A percentile compares a stretch with the other conserved stretches of the same genome.
Conservation (phyloP, 768 basidiomycete species). For the Serendipita sp. region DNA sequence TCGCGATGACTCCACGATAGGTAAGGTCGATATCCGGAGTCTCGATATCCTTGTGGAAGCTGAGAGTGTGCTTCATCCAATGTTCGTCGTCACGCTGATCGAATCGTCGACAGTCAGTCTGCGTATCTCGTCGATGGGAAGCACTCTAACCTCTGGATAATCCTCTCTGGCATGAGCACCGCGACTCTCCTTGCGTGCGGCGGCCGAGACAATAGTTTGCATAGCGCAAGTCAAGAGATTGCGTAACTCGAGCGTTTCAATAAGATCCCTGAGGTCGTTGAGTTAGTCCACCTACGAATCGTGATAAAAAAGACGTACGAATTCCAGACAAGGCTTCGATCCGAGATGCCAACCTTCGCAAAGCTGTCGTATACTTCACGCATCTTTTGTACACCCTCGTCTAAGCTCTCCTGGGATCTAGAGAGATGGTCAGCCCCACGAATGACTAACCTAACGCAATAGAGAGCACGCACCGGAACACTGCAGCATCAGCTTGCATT, state of each 20-base stretch:
- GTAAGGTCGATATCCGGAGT: slow-evolving; percentile 74
- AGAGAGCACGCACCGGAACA: slow-evolving; percentile 54
- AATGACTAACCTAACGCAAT: neutral
- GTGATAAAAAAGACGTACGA: slow-evolving; percentile 40
- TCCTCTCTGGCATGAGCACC: slow-evolving; percentile 99
- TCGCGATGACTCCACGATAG: slow-evolving; percentile 74
- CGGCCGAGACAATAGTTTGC: slow-evolving; percentile 86
- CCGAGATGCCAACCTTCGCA: slow-evolving; percentile 87
- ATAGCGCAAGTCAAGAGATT: slow-evolving; percentile 91
- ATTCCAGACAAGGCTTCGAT: slow-evolving; percentile 99
- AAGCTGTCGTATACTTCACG: slow-evolving; percentile 75
- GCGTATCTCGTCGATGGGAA: neutral
- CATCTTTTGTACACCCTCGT: slow-evolving; percentile 84
- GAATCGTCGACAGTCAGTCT: neutral
- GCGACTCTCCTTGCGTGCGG: slow-evolving; percentile 91
- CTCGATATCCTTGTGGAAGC: slow-evolving; percentile 67
- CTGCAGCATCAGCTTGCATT: slow-evolving; percentile 95
- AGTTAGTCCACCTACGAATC: neutral
- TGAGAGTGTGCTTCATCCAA: slow-evolving; percentile 83
- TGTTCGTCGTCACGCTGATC: slow-evolving; percentile 71
- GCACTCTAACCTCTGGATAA: slow-evolving; percentile 60
- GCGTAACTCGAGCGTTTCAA: slow-evolving; percentile 93
- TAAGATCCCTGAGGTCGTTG: slow-evolving; percentile 52
- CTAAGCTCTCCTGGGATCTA: slow-evolving; percentile 75
- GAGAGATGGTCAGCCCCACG: slow-evolving; percentile 4